Percentiles rank a stretch among this genome's conserved stretches.
phyloP scores from a whole-genome alignment of 176 grass and related monocot genomes.

The Musa itinerans region DNA sequence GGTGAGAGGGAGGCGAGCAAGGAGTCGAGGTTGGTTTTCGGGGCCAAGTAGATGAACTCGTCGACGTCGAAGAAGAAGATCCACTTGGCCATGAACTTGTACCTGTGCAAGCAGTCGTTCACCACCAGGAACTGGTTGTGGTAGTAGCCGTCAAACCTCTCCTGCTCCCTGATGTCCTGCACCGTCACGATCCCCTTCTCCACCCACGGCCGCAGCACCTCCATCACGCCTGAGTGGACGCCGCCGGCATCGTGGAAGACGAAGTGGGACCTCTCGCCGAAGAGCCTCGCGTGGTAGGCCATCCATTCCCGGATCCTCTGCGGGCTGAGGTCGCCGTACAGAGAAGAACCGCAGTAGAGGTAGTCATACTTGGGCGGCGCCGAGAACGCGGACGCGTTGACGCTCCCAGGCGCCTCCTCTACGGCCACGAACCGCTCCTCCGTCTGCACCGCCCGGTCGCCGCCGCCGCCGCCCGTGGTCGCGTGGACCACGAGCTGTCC shows the following conservation, averaged over 20 bases:
- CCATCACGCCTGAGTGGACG: not conserved
- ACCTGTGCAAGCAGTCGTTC: constrained; percentile 80
- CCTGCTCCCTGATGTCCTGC: constrained; percentile 9
- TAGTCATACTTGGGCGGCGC: not conserved
- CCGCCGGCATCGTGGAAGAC: constrained; percentile 15
- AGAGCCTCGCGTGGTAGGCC: constrained; percentile 6
- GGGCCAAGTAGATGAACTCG: constrained; percentile 64
- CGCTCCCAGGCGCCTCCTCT: constrained; percentile 3
- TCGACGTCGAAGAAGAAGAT: constrained; percentile 94
- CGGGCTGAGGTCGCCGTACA: constrained; percentile 13
- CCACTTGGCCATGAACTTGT: constrained; percentile 67
- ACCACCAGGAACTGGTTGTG: constrained; percentile 90
- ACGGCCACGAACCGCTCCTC: constrained; percentile 11
- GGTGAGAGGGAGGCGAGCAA: constrained; percentile 37
- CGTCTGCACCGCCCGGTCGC: constrained; percentile 23
- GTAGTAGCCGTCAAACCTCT: constrained; percentile 44
- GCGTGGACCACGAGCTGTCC: constrained; percentile 60
- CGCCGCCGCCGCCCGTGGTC: constrained; percentile 47
- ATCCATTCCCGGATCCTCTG: constrained; percentile 5
- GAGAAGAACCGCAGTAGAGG: constrained; percentile 7
- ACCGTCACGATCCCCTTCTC: not conserved
- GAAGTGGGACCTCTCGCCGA: constrained; percentile 4
- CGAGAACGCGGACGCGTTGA: not conserved
- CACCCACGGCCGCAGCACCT: constrained; percentile 7
- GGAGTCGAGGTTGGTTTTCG: constrained; percentile 33